Conservation (phyloP, 495 filamentous ascomycete species). For the Tuber calosporum region DNA sequence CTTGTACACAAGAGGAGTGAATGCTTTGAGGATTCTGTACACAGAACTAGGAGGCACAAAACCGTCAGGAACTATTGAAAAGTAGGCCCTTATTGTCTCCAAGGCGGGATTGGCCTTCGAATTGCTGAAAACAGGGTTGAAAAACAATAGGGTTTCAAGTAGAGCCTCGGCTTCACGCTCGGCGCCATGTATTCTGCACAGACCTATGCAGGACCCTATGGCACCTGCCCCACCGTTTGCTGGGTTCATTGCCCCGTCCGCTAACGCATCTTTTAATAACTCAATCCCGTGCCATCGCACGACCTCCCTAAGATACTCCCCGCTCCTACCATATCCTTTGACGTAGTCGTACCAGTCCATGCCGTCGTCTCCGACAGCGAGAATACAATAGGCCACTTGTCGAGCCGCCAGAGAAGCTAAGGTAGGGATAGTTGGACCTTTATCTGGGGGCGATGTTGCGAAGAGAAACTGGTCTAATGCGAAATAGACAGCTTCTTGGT, state of each 20-base stretch:
- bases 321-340: conserved; percentile 26
- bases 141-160: conserved; percentile 31
- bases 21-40: conserved; percentile 17
- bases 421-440: neutral
- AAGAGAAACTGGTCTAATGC: neutral
- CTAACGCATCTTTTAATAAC: conserved; percentile 26
- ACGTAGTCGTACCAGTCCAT: conserved; percentile 34
- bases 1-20: neutral
- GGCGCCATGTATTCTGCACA: conserved; percentile 22
- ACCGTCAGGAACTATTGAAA: conserved; percentile 7
- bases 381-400: conserved; percentile 36
- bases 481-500: neutral
- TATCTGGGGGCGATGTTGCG: neutral
- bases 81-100: conserved; percentile 23
- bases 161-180: conserved; percentile 35
- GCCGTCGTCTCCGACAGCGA: conserved; percentile 36
- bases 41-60: conserved; percentile 16
- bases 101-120: conserved; percentile 22
- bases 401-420: conserved; percentile 24
- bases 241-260: conserved; percentile 13
- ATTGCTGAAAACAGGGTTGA: conserved; percentile 28
- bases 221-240: conserved; percentile 26
- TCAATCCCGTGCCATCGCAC: conserved; percentile 40
- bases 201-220: conserved; percentile 23
- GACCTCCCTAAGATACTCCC: conserved; percentile 37